These are phyloP conservation scores for Geotrichum restrictum DNA, from an alignment of 1,139 yeast genomes.

Conservation along the genomic window DNA sequence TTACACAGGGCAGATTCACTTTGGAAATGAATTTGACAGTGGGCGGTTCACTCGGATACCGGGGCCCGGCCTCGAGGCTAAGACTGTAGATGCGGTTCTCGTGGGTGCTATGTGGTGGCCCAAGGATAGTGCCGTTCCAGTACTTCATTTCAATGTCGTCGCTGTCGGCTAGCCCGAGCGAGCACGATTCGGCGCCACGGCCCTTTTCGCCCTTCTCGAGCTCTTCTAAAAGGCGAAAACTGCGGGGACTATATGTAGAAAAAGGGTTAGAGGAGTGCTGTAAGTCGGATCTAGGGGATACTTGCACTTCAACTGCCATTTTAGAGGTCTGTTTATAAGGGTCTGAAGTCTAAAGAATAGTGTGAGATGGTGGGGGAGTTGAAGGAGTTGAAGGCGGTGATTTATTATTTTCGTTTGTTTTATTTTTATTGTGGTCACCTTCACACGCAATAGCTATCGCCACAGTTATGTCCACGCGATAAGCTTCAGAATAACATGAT, in stretches of 20 bases:
- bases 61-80: conserved; percentile 73
- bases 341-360: no score
- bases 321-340: no score
- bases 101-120: conserved; percentile 93
- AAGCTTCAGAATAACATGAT: background rate
- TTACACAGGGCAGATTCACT: conserved; percentile 88
- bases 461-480: no score
- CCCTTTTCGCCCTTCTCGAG: conserved; percentile 98
- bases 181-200: conserved; percentile 91
- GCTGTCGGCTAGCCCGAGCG: conserved; percentile 83
- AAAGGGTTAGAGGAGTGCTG: conserved; percentile 15
- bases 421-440: no score
- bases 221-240: conserved; percentile 89
- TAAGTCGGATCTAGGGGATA: no score
- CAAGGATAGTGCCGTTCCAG: conserved; percentile 95
- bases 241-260: conserved; percentile 82
- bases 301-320: conserved; percentile 47
- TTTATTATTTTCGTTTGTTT: no score
- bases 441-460: no score
- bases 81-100: conserved; percentile 90
- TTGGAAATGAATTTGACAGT: conserved; percentile 71
- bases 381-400: no score
- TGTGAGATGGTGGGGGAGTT: no score
- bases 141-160: conserved; percentile 88
- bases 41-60: conserved; percentile 90